A percentile compares a stretch with the other conserved stretches of the same genome.
phyloP scores from a whole-genome alignment of 2,329 filamentous ascomycete species.

The Elsinoe ampelina region DNA sequence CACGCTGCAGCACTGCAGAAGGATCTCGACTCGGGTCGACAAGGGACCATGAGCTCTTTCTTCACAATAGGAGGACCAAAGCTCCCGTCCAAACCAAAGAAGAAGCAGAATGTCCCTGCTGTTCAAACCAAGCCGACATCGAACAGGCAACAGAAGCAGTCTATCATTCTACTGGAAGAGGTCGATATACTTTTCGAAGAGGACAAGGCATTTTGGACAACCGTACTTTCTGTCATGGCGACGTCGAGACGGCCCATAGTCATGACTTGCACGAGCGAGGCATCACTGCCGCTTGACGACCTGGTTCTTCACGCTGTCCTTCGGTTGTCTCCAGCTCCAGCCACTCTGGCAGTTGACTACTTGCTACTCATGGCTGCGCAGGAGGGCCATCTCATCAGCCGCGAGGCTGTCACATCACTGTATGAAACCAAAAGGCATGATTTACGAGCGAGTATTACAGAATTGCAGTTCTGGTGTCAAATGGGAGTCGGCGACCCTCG shows the following conservation, averaged over 20 bases:
- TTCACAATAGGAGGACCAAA: conserved; percentile 46
- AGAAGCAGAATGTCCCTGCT: conserved; percentile 21
- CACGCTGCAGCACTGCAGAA: conserved; percentile 41
- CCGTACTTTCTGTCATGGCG: conserved; percentile 64
- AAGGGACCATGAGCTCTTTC: conserved; percentile 72
- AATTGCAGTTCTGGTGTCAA: conserved; percentile 95
- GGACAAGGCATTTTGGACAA: conserved; percentile 89
- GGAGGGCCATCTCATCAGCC: conserved; percentile 72
- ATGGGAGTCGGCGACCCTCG: conserved; percentile 85
- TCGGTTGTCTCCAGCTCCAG: conserved; percentile 58
- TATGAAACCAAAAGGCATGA: conserved; percentile 63
- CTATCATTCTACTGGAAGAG: conserved; percentile 86
- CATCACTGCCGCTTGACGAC: conserved; percentile 62
- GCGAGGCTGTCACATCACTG: conserved; percentile 57
- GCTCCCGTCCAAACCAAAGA: conserved; percentile 20
- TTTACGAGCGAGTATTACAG: conserved; percentile 68
- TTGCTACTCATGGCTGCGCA: conserved; percentile 73
- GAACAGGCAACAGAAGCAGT: conserved; percentile 67
- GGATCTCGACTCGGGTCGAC: conserved; percentile 58
- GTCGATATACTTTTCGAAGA: conserved; percentile 91
- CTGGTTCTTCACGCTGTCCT: conserved; percentile 81
- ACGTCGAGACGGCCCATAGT: conserved; percentile 88
- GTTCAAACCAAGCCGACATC: conserved; percentile 27
- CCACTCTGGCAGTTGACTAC: conserved; percentile 65
- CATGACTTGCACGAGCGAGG: conserved; percentile 90